These are phyloP conservation scores for Fusarium clavum DNA, from an alignment of 2,329 filamentous ascomycete species.

Conservation along the genomic window DNA sequence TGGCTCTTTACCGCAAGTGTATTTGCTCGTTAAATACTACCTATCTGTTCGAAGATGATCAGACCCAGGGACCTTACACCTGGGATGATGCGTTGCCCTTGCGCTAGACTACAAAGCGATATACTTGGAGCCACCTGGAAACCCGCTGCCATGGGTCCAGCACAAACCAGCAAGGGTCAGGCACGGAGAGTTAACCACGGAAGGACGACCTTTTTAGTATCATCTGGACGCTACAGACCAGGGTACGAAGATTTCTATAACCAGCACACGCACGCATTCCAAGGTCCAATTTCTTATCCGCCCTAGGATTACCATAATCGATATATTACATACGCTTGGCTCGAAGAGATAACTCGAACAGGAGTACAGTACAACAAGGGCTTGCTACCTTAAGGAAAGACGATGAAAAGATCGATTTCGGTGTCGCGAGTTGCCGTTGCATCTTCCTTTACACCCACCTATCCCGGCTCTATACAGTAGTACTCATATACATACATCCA, in stretches of 20 bases:
- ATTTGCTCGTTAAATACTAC: constrained; percentile 17
- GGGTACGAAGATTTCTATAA: constrained; percentile 32
- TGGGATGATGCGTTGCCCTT: constrained; percentile 32
- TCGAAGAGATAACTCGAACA: constrained; percentile 1
- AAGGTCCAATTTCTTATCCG: constrained; percentile 29
- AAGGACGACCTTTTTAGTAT: constrained; percentile 39
- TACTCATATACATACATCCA: constrained; percentile 1
- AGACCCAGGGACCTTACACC: constrained; percentile 40
- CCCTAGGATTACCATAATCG: constrained; percentile 22
- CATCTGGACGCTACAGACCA: constrained; percentile 28
- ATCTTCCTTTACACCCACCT: constrained; percentile 4
- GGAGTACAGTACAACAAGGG: neutral
- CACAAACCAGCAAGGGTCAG: constrained; percentile 22
- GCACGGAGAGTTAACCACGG: constrained; percentile 31
- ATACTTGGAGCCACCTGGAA: constrained; percentile 37
- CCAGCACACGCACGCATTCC: constrained; percentile 22
- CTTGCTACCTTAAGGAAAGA: neutral
- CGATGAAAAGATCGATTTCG: neutral
- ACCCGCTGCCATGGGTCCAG: constrained; percentile 47
- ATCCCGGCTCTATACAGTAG: neutral
- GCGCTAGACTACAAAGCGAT: constrained; percentile 39
- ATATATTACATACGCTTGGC: neutral
- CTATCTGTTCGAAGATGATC: constrained; percentile 41
- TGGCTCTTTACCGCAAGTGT: neutral
- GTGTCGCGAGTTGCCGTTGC: constrained; percentile 5